These are phyloP conservation scores for Leishmania amazonensis DNA, from an alignment of 208 protist species.

Conservation along the genomic window DNA sequence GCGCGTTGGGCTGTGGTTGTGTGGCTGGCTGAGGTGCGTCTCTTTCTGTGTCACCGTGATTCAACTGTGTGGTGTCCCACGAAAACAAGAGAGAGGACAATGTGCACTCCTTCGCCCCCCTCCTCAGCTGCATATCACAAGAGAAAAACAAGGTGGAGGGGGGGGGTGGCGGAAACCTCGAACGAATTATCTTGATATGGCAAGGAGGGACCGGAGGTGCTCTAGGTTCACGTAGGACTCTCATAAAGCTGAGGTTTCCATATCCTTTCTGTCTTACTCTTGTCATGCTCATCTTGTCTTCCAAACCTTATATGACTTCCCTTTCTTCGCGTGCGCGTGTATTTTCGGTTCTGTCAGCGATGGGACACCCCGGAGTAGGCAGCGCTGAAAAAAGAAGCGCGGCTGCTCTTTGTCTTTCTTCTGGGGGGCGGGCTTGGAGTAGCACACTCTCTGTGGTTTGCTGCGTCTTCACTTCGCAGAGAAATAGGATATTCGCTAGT, in stretches of 20 bases:
- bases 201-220: neutral
- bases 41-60: neutral
- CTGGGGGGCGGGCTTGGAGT: neutral
- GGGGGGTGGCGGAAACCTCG: neutral
- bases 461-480: neutral
- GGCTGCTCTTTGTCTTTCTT: neutral
- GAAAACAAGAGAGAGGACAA: neutral
- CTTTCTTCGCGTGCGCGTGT: neutral
- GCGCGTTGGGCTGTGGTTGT: neutral
- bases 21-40: neutral
- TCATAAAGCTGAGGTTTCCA: neutral
- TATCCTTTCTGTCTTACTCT: neutral
- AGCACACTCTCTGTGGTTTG: neutral
- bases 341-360: neutral
- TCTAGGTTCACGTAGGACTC: neutral
- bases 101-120: neutral
- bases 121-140: neutral
- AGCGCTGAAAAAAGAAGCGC: neutral
- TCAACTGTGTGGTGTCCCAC: neutral
- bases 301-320: neutral
- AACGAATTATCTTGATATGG: neutral
- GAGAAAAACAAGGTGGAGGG: neutral
- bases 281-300: neutral
- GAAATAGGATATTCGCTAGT: neutral
- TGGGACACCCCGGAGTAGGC: neutral